Percentiles rank a stretch among this genome's conserved stretches.
phyloP scores from a whole-genome alignment of 805 yeast species.

The Candida boleticola region DNA sequence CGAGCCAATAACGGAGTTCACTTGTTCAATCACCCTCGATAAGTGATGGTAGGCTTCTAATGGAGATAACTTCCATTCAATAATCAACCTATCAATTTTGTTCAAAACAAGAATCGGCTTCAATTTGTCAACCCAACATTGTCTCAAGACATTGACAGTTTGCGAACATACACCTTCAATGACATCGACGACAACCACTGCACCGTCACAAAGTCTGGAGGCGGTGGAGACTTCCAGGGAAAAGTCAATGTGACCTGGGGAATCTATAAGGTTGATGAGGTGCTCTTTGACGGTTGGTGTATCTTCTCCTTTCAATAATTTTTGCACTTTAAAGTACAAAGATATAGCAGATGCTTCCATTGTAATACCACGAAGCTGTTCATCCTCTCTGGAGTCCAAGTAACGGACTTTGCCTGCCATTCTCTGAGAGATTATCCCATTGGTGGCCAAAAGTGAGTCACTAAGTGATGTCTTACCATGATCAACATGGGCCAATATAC shows the following conservation, averaged over 20 bases:
- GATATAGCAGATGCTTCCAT: conserved; percentile 98
- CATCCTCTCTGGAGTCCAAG: conserved; percentile 92
- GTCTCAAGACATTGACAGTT: conserved; percentile 90
- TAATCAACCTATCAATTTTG: conserved; percentile 82
- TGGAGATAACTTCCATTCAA: conserved; percentile 80
- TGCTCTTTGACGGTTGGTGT: conserved; percentile 60
- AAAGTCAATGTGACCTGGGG: conserved; percentile 99
- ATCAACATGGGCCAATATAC: conserved; percentile 96
- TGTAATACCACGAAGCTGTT: conserved; percentile 92
- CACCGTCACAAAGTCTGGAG: conserved; percentile 94
- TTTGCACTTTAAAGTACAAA: conserved; percentile 73
- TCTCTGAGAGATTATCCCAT: conserved; percentile 92
- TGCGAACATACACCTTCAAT: conserved; percentile 99
- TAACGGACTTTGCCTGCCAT: conserved; percentile 95
- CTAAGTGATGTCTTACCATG: conserved; percentile 97
- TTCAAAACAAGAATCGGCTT: conserved; percentile 86
- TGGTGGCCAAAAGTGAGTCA: conserved; percentile 88
- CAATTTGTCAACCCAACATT: conserved; percentile 91
- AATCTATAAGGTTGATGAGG: conserved; percentile 87
- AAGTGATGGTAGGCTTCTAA: conserved; percentile 83
- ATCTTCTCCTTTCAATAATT: conserved; percentile 26
- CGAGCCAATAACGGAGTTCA: conserved; percentile 90
- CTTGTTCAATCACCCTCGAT: conserved; percentile 80
- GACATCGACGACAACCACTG: conserved; percentile 90
- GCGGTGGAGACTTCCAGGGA: conserved; percentile 96